A percentile compares a stretch with the other conserved stretches of the same genome.
phyloP scores from a whole-genome alignment of 352 stramenopile species.

The Globisporangium okanoganense region DNA sequence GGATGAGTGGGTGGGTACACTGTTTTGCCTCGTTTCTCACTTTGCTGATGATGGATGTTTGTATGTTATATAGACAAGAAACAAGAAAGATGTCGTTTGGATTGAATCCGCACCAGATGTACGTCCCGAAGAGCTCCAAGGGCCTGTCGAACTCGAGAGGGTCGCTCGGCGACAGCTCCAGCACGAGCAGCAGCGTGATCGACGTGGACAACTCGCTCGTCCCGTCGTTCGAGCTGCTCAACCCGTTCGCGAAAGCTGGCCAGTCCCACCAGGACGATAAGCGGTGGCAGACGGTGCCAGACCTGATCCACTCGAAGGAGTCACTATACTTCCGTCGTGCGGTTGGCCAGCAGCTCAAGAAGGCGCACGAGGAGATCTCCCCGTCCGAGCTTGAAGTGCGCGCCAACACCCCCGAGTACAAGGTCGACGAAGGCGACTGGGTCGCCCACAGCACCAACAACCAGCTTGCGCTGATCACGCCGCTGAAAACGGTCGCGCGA shows the following conservation, averaged over 20 bases:
- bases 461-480: slow-evolving; percentile 73
- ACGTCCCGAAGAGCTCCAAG: slow-evolving; percentile 4
- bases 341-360: slow-evolving; percentile 72
- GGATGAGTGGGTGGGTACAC: too few relatives aligned
- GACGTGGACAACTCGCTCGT: slow-evolving; percentile 46
- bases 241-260: slow-evolving; percentile 64
- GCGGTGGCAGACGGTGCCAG: slow-evolving; percentile 75
- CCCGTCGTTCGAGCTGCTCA: slow-evolving; percentile 69
- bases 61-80: background rate
- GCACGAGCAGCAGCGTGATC: slow-evolving; percentile 20
- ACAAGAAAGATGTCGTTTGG: slow-evolving; percentile 28
- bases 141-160: background rate
- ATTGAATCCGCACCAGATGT: slow-evolving; percentile 12
- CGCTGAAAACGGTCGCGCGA: slow-evolving; percentile 77
- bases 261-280: slow-evolving; percentile 43
- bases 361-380: slow-evolving; percentile 79
- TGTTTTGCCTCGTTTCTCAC: background rate
- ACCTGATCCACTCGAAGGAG: slow-evolving; percentile 79
- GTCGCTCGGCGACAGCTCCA: slow-evolving; percentile 6
- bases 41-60: background rate
- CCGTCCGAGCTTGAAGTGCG: slow-evolving; percentile 76
- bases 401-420: slow-evolving; percentile 88
- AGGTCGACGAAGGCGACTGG: slow-evolving; percentile 83
- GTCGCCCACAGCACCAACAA: slow-evolving; percentile 84
- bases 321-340: slow-evolving; percentile 73